Evolutionary conservation across 129 eudicot species (phyloP), one percentile per base, ranked within the genome.

Genomic region (Chrysanthemum seticuspe): DNA sequence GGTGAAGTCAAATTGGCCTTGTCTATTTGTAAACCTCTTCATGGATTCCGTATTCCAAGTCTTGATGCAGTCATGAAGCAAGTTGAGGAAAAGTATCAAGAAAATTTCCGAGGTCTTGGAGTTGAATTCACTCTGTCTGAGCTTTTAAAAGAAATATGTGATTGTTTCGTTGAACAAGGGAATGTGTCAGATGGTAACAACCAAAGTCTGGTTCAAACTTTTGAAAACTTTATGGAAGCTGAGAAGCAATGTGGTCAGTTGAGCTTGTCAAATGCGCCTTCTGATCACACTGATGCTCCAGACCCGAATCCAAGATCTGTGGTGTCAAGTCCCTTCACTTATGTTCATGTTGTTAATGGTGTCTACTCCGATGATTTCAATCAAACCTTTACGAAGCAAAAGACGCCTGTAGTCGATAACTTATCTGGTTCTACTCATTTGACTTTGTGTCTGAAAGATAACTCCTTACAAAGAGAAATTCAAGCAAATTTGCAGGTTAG

Each of bases 401-500:
- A 49, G 44, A 59, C 14, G 40, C 25, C 34, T 59, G 62, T 8
- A 15, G 11, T 44, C 10, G 78, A 31, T 45, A 72, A 51, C 14
- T 15, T 47, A 34, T 65, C 79, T 36, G 78, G 25, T 67, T 23
- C 83, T 15, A 47, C 55, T 21, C 70, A 55, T 47, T 67, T 71
- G 80, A 76, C 72, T 60, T 50, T 68, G 61, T 78, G 57, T 61
- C 77, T 63, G 44, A 72, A 63, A 55, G 50, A 73, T 49, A 21
- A 54, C 62, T 18, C 55, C 0, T 29, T 65, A 69, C 87, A 88
- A 70, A 79, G 81, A 63, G 94, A 89, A 76, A 85, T 85, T 25
- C 79, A 59, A 36, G 82, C 44, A 49, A 72, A 75, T 12, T 68
- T 87, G 76, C 94, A 85, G 87, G 93, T 87, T 8, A 70, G 62